phyloP scores from a whole-genome alignment of 441 rosid genomes.

The Adansonia gregorii region DNA sequence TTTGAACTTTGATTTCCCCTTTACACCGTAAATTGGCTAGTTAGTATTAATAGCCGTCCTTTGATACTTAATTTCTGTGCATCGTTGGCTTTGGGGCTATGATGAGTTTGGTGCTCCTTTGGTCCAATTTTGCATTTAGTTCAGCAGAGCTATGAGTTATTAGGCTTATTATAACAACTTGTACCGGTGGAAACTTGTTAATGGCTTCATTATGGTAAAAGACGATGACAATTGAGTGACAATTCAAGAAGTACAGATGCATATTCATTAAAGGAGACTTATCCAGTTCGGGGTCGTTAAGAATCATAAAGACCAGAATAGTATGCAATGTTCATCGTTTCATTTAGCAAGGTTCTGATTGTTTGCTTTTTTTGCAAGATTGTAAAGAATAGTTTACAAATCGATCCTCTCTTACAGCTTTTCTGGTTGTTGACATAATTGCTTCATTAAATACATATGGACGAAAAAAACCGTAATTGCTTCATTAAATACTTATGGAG shows the following conservation, averaged over 20 bases:
- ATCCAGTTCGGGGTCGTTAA: neutral
- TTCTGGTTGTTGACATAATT: slow-evolving; percentile 5
- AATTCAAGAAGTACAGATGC: neutral
- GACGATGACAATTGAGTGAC: slow-evolving; percentile 7
- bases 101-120: slow-evolving; percentile 1
- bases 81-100: neutral
- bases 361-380: neutral
- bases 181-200: slow-evolving; percentile 13
- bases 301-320: neutral
- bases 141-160: neutral
- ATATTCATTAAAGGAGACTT: neutral
- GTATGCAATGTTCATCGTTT: neutral
- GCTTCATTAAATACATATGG: neutral
- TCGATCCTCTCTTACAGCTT: neutral
- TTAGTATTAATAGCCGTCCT: neutral
- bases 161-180: neutral
- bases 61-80: neutral
- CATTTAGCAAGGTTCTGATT: neutral
- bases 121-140: slow-evolving; percentile 10
- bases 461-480: no score
- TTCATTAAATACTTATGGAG: no score
- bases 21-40: neutral
- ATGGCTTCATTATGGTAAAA: slow-evolving; percentile 1
- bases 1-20: neutral
- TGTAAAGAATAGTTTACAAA: neutral